Percentiles rank a stretch among this genome's conserved stretches.
Conservation (phyloP, 2,329 filamentous ascomycete genomes). For the Phaeomoniella chlamydospora region DNA sequence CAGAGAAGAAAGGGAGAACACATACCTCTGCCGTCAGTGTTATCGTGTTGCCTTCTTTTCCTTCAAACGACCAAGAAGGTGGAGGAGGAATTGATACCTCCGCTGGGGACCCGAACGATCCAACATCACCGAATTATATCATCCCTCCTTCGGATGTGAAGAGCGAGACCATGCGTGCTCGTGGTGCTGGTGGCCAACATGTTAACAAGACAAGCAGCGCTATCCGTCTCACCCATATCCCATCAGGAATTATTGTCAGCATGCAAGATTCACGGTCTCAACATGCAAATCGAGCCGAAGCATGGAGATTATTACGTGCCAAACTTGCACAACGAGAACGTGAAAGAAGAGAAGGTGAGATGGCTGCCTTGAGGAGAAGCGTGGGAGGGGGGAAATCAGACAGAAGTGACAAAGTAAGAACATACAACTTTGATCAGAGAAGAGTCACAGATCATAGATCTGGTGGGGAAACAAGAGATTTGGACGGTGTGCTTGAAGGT, state of each 20-base stretch:
- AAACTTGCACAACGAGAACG: slow-evolving; percentile 66
- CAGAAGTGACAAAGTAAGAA: slow-evolving; percentile 83
- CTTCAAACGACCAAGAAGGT: slow-evolving; percentile 35
- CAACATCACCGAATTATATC: slow-evolving; percentile 76
- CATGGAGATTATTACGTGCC: slow-evolving; percentile 73
- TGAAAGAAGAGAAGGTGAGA: slow-evolving; percentile 71
- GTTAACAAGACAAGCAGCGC: slow-evolving; percentile 98
- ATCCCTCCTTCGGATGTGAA: slow-evolving; percentile 71
- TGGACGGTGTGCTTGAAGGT: slow-evolving; percentile 67
- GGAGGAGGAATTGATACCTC: slow-evolving; percentile 11
- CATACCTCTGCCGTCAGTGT: slow-evolving; percentile 90
- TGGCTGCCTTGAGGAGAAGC: slow-evolving; percentile 59
- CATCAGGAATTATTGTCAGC: slow-evolving; percentile 71
- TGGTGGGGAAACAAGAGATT: slow-evolving; percentile 62
- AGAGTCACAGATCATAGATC: slow-evolving; percentile 81
- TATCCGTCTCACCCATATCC: slow-evolving; percentile 78
- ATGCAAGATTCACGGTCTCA: slow-evolving; percentile 93
- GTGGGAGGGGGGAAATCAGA: slow-evolving; percentile 67
- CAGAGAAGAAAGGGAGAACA: slow-evolving; percentile 78
- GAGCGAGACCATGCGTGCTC: slow-evolving; percentile 77
- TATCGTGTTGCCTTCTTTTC: slow-evolving; percentile 78
- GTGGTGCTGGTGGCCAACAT: slow-evolving; percentile 89
- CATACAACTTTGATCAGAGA: slow-evolving; percentile 70
- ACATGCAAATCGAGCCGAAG: slow-evolving; percentile 71
- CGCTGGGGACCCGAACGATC: slow-evolving; percentile 57